phyloP scores from a whole-genome alignment of 176 grass and related monocot genomes.

The Oryza rufipogon region DNA sequence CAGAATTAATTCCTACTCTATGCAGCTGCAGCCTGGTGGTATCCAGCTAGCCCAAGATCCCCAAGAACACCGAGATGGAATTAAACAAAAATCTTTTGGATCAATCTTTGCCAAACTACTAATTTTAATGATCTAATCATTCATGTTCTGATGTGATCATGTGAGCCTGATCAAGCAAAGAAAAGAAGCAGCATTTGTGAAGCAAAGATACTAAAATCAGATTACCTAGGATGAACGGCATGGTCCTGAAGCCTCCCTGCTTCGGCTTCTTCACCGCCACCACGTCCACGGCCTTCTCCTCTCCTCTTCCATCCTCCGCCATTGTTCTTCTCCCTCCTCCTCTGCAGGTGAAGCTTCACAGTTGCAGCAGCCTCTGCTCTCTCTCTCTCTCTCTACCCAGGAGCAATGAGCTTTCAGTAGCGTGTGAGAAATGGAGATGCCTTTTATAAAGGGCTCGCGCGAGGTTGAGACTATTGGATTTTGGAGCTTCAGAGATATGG shows the following conservation, averaged over 20 bases:
- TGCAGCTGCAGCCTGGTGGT: neutral
- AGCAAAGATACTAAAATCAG: neutral
- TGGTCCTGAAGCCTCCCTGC: constrained; percentile 81
- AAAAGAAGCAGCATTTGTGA: neutral
- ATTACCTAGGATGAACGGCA: constrained; percentile 88
- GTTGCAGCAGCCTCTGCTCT: neutral
- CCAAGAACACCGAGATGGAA: neutral
- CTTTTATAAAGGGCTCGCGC: constrained; percentile 26
- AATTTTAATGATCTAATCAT: neutral
- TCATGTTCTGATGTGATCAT: neutral
- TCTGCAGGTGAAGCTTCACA: neutral
- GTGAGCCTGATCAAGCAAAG: neutral
- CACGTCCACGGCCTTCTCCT: constrained; percentile 1
- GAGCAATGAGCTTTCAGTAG: constrained; percentile 27
- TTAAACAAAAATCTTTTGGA: neutral
- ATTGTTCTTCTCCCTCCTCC: constrained; percentile 19
- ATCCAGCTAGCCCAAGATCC: neutral
- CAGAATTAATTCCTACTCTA: neutral
- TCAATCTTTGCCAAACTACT: neutral
- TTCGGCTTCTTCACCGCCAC: constrained; percentile 7
- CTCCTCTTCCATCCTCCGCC: constrained; percentile 45
- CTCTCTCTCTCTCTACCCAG: neutral
- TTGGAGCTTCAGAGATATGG: constrained; percentile 7
- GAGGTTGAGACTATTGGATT: constrained; percentile 2
- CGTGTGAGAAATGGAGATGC: constrained; percentile 39